Conservation (phyloP, 441 rosid genomes). For the Oxalis stricta region DNA sequence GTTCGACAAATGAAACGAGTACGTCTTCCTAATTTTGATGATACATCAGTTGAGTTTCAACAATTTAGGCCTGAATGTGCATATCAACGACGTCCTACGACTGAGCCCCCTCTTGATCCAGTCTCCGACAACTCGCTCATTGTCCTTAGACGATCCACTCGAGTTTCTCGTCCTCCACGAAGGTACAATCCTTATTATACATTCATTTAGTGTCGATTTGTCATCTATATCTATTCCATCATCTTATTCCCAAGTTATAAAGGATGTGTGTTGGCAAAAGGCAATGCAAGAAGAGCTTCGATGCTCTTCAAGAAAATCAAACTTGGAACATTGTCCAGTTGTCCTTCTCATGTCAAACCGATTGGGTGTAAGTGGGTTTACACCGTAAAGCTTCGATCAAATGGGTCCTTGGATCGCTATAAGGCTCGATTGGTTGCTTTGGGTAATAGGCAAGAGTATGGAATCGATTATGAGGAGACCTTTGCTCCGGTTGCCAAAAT, state of each 20-base stretch:
- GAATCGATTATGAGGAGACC: neutral
- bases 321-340: neutral
- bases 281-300: neutral
- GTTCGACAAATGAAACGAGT: neutral
- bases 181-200: neutral
- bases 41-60: neutral
- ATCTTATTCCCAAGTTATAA: neutral
- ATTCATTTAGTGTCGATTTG: neutral
- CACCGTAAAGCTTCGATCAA: neutral
- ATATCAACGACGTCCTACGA: neutral
- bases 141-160: neutral
- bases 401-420: neutral
- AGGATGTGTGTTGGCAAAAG: neutral
- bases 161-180: neutral
- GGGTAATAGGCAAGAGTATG: neutral
- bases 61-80: neutral
- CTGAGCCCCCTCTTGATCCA: neutral
- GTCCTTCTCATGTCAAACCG: neutral
- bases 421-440: neutral
- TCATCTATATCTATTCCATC: neutral
- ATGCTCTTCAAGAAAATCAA: neutral
- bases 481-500: constrained; percentile 1
- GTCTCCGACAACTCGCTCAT: neutral
- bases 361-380: neutral
- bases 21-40: neutral